phyloP scores from a whole-genome alignment of 164 flowering plant species.

The Aristolochia contorta region DNA sequence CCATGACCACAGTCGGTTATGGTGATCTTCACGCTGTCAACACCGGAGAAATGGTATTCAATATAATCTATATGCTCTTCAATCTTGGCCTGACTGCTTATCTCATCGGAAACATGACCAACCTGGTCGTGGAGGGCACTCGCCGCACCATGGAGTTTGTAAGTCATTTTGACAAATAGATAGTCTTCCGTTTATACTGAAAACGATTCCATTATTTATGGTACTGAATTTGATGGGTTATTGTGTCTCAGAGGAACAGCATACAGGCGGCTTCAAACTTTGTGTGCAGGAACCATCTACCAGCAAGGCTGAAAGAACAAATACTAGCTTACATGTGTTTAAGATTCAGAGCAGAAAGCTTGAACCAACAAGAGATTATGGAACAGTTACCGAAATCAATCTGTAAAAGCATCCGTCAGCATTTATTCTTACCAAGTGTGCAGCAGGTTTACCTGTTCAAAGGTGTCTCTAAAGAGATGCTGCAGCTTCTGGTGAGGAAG shows the following conservation, averaged over 20 bases:
- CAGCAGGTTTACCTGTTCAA: slow-evolving; percentile 70
- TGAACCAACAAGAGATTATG: slow-evolving; percentile 72
- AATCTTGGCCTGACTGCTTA: slow-evolving; percentile 91
- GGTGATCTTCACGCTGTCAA: slow-evolving; percentile 94
- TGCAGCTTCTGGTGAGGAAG: slow-evolving; percentile 44
- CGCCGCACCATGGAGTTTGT: slow-evolving; percentile 95
- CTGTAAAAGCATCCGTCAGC: slow-evolving; percentile 66
- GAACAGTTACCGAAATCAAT: slow-evolving; percentile 88
- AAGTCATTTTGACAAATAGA: slow-evolving; percentile 13
- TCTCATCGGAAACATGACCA: slow-evolving; percentile 95
- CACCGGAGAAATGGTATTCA: slow-evolving; percentile 77
- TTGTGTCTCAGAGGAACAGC: slow-evolving; percentile 63
- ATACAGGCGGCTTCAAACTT: slow-evolving; percentile 82
- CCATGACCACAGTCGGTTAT: slow-evolving; percentile 94
- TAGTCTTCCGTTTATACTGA: too few species aligned
- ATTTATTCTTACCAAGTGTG: slow-evolving; percentile 68
- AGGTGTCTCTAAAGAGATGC: slow-evolving; percentile 55
- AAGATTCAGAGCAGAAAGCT: slow-evolving; percentile 81
- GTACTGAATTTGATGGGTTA: too few species aligned
- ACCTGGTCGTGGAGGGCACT: slow-evolving; percentile 91
- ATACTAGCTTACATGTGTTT: slow-evolving; percentile 86
- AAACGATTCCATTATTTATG: too few species aligned
- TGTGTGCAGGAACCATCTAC: slow-evolving; percentile 64
- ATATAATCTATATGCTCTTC: slow-evolving; percentile 81
- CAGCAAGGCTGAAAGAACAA: slow-evolving; percentile 63